phyloP scores from a whole-genome alignment of 345 rosid species.

The Bruguiera sexangula region DNA sequence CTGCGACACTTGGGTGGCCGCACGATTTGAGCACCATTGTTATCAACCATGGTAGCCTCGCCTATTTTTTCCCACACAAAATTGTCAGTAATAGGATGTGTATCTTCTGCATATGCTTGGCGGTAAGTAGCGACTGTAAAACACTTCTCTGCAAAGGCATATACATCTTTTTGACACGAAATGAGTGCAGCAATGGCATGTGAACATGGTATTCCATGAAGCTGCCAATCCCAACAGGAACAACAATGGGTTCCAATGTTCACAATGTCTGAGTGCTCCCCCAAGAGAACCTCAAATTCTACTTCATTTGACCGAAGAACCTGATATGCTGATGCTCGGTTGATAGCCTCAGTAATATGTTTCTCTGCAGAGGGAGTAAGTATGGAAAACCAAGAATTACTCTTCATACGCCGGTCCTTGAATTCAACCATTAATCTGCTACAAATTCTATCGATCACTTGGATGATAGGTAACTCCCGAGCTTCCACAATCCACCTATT shows the following conservation, averaged over 20 bases:
- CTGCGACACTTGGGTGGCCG: conserved; percentile 48
- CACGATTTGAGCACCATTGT: conserved; percentile 31
- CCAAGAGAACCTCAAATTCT: conserved; percentile 52
- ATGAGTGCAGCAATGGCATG: conserved; percentile 54
- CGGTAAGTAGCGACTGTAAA: conserved; percentile 47
- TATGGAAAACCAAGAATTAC: conserved; percentile 41
- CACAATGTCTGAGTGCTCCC: conserved; percentile 50
- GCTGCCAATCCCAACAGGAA: conserved; percentile 61
- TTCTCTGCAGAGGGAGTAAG: conserved; percentile 53
- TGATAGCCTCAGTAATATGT: conserved; percentile 35
- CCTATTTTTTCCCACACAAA: conserved; percentile 35
- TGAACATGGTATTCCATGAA: conserved; percentile 55
- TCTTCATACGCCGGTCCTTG: conserved; percentile 35
- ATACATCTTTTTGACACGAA: conserved; percentile 42
- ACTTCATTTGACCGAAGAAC: conserved; percentile 60
- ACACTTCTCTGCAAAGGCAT: conserved; percentile 43
- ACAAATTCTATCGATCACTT: conserved; percentile 46
- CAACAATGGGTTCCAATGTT: conserved; percentile 42
- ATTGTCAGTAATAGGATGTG: conserved; percentile 36
- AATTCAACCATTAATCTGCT: conserved; percentile 41
- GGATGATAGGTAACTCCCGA: conserved; percentile 48
- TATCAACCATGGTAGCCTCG: conserved; percentile 17
- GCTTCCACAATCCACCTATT: conserved; percentile 50
- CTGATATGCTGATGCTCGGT: conserved; percentile 34
- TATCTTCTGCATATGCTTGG: conserved; percentile 41